Percentiles rank a stretch among this genome's conserved stretches.
phyloP scores from a whole-genome alignment of 768 basidiomycete species.

The Dentipellis sp. region DNA sequence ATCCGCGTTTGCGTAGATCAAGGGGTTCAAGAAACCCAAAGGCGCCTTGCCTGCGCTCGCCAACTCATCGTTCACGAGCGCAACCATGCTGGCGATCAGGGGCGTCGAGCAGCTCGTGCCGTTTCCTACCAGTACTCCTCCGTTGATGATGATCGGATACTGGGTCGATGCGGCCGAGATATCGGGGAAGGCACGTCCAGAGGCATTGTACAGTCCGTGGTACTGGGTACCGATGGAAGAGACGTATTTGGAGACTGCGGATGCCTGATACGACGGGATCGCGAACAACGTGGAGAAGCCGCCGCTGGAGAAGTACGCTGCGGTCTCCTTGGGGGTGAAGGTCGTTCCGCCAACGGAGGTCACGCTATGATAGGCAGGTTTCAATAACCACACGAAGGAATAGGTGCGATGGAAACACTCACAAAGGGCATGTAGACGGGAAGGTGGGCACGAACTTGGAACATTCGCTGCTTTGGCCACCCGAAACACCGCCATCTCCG shows the following conservation, averaged over 20 bases:
- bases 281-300: conserved; percentile 3
- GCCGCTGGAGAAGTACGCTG: conserved; percentile 10
- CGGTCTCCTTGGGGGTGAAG: conserved; percentile 9
- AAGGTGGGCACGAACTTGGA: conserved; percentile 25
- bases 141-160: conserved; percentile 3
- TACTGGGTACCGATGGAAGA: conserved; percentile 1
- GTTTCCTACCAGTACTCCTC: neutral
- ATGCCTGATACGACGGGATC: conserved; percentile 5
- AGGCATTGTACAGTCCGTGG: conserved; percentile 1
- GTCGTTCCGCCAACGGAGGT: conserved; percentile 1
- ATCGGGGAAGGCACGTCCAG: conserved; percentile 11
- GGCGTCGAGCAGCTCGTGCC: conserved; percentile 6
- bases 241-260: conserved; percentile 6
- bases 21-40: conserved; percentile 4
- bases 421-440: conserved; percentile 27
- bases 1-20: conserved; percentile 10
- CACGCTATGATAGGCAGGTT: neutral
- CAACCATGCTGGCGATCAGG: conserved; percentile 12
- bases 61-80: conserved; percentile 16
- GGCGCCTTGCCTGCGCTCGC: conserved; percentile 9
- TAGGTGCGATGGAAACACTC: conserved; percentile 1
- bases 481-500: conserved; percentile 28
- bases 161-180: conserved; percentile 7
- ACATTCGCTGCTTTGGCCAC: conserved; percentile 19
- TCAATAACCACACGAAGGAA: neutral